Evolutionary conservation across 768 basidiomycete genomes (phyloP).

Genomic region (Calocera viscosa): DNA sequence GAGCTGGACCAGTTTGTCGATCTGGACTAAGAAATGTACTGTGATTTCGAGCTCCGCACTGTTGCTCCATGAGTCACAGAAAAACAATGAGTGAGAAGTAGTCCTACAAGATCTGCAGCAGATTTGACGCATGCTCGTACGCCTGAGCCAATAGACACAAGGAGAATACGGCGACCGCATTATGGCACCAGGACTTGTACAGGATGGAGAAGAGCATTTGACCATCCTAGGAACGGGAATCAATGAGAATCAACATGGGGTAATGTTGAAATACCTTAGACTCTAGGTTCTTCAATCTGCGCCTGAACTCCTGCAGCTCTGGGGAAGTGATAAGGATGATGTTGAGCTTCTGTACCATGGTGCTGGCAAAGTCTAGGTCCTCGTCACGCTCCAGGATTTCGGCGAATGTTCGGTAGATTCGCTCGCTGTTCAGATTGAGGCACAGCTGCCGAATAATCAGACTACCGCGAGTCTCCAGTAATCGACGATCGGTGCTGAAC

Average conservation of each 20-base stretch:
- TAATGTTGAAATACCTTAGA: conserved; percentile 57
- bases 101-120: conserved; percentile 84
- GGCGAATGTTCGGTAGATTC: conserved; percentile 89
- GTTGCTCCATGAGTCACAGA: neutral
- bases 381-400: conserved; percentile 98
- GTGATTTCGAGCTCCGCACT: conserved; percentile 97
- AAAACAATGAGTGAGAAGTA: conserved; percentile 12
- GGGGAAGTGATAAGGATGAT: conserved; percentile 93
- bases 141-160: conserved; percentile 94
- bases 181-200: conserved; percentile 98
- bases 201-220: conserved; percentile 88
- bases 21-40: conserved; percentile 84
- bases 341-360: conserved; percentile 94
- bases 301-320: conserved; percentile 88
- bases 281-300: conserved; percentile 82
- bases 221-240: conserved; percentile 55
- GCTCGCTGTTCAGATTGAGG: conserved; percentile 83
- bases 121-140: conserved; percentile 95
- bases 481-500: conserved; percentile 83
- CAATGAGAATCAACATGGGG: neutral
- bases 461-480: conserved; percentile 85
- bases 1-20: conserved; percentile 94
- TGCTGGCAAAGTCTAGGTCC: conserved; percentile 96
- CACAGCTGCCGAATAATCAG: conserved; percentile 93
- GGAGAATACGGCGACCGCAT: conserved; percentile 91